phyloP scores from a whole-genome alignment of 306 rosid species.

The Fagus sylvatica region DNA sequence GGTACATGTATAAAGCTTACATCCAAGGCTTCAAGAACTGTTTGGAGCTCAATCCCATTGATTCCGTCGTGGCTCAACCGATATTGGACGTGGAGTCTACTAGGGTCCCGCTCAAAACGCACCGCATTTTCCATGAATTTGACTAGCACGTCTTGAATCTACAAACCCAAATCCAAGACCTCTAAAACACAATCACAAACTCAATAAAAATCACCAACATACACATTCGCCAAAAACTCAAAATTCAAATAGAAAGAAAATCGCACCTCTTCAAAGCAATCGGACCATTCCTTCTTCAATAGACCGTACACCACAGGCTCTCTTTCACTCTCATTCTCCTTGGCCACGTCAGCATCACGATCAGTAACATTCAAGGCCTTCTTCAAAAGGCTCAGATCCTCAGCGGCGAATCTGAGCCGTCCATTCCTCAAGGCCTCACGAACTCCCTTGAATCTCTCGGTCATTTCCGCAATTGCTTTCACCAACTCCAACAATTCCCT shows the following conservation, averaged over 20 bases:
- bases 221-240: conserved; percentile 13
- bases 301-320: conserved; percentile 83
- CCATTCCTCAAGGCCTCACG: conserved; percentile 64
- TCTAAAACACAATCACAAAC: conserved; percentile 75
- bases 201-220: conserved; percentile 56
- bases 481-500: conserved; percentile 61
- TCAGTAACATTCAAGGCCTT: conserved; percentile 40
- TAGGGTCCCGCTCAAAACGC: conserved; percentile 57
- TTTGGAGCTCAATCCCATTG: conserved; percentile 51
- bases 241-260: not conserved
- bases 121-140: conserved; percentile 78
- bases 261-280: conserved; percentile 82
- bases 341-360: conserved; percentile 26
- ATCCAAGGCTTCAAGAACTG: conserved; percentile 83
- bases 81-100: conserved; percentile 56
- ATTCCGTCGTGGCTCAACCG: conserved; percentile 37
- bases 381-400: conserved; percentile 65
- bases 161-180: conserved; percentile 89
- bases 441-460: conserved; percentile 50
- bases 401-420: conserved; percentile 65
- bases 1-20: conserved; percentile 47
- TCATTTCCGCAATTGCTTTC: conserved; percentile 46
- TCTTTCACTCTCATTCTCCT: conserved; percentile 46
- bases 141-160: conserved; percentile 90
- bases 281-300: conserved; percentile 78